A percentile compares a stretch with the other conserved stretches of the same genome.
Evolutionary conservation across 176 grass and related monocot species (phyloP).

Genomic region (Pharus latifolius): DNA sequence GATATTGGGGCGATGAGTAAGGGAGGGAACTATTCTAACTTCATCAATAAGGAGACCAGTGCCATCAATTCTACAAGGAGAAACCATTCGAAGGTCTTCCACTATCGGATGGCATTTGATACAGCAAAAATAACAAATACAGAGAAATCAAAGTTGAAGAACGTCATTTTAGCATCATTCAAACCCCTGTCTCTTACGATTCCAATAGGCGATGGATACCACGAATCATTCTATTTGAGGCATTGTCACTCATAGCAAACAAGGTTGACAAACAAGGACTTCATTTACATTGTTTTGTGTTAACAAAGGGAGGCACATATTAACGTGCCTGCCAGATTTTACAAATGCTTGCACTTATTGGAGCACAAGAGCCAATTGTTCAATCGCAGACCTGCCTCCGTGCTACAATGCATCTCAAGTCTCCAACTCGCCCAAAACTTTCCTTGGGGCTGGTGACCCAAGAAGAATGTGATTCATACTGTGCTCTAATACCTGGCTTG

Average conservation of each 20-base stretch:
- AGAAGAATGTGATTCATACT: constrained; percentile 3
- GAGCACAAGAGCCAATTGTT: neutral
- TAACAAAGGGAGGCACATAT: neutral
- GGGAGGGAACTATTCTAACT: neutral
- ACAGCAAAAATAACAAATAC: constrained; percentile 9
- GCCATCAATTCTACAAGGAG: neutral
- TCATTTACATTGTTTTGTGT: neutral
- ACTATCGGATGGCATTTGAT: constrained; percentile 43
- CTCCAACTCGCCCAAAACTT: neutral
- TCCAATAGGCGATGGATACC: constrained; percentile 32
- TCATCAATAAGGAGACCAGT: neutral
- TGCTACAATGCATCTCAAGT: neutral
- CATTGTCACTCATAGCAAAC: constrained; percentile 3
- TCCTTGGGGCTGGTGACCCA: neutral
- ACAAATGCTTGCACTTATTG: constrained; percentile 21
- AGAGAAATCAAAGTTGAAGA: constrained; percentile 18
- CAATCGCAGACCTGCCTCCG: neutral
- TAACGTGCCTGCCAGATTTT: neutral
- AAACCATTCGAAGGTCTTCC: constrained; percentile 15
- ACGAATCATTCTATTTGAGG: constrained; percentile 27
- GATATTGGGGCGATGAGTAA: constrained; percentile 11
- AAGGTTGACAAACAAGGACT: neutral
- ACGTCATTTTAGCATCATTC: constrained; percentile 32
- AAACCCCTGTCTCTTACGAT: constrained; percentile 27
- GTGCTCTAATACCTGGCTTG: constrained; percentile 44